phyloP scores from a whole-genome alignment of 1,284 basidiomycete genomes.

The Sporisorium reilianum region DNA sequence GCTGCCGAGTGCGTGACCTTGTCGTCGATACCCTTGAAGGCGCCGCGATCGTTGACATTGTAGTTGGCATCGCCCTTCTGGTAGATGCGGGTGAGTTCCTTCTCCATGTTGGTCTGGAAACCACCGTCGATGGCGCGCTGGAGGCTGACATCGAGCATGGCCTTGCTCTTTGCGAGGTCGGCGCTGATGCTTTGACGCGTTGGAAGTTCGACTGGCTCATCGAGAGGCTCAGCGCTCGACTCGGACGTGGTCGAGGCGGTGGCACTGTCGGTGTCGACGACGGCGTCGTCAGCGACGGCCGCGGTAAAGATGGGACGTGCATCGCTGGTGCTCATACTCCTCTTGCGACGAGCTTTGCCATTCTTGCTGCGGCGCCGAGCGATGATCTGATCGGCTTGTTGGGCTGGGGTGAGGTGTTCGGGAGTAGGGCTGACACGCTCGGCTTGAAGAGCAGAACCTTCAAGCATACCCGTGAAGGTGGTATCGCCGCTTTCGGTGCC shows the following conservation, averaged over 20 bases:
- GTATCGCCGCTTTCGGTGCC: constrained; percentile 7
- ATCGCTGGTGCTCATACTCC: constrained; percentile 60
- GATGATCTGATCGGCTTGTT: constrained; percentile 64
- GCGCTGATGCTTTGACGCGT: constrained; percentile 54
- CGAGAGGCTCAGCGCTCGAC: constrained; percentile 12
- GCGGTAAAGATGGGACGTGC: constrained; percentile 44
- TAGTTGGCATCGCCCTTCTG: constrained; percentile 72
- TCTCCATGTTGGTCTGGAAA: constrained; percentile 57
- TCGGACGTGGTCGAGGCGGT: constrained; percentile 18
- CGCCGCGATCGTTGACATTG: constrained; percentile 64
- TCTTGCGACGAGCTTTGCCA: constrained; percentile 38
- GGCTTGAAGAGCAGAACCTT: neutral
- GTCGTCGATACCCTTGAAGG: constrained; percentile 55
- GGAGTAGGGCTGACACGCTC: neutral
- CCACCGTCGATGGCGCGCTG: constrained; percentile 55
- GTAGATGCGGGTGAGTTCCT: constrained; percentile 62
- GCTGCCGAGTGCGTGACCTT: constrained; percentile 77
- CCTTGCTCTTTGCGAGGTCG: constrained; percentile 55
- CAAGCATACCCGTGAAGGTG: constrained; percentile 14
- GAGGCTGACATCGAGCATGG: constrained; percentile 55
- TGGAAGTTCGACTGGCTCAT: constrained; percentile 41
- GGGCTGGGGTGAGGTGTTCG: constrained; percentile 49
- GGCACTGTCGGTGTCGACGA: constrained; percentile 7
- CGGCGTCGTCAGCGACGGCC: constrained; percentile 10
- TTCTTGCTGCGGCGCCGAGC: constrained; percentile 60